Conservation (phyloP, 495 filamentous ascomycete genomes). For the Xylona heveae region DNA sequence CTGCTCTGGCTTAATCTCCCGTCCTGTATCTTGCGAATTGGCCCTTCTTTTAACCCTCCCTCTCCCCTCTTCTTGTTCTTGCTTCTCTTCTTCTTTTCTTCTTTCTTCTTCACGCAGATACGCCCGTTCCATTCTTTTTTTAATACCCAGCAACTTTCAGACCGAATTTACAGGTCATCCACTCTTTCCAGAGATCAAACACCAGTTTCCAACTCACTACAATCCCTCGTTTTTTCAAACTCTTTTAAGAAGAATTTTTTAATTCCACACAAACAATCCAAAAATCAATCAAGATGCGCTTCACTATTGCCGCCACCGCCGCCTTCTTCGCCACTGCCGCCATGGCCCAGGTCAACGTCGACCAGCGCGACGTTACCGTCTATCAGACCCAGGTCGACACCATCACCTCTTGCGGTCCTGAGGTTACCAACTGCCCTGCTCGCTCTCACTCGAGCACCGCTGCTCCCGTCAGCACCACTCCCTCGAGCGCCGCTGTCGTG, state of each 20-base stretch:
- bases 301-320: slow-evolving; percentile 4
- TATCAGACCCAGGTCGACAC: slow-evolving; percentile 5
- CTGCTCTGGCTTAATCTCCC: no score
- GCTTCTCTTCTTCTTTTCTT: slow-evolving; percentile 1
- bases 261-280: not conserved
- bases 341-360: not conserved
- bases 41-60: no score
- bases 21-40: no score
- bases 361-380: slow-evolving; percentile 1
- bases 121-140: not conserved
- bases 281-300: slow-evolving; percentile 5
- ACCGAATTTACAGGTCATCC: no score
- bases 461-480: slow-evolving; percentile 1
- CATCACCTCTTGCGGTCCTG: slow-evolving; percentile 17
- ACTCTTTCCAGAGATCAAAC: slow-evolving; percentile 5
- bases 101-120: slow-evolving; percentile 1
- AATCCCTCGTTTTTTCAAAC: slow-evolving; percentile 2
- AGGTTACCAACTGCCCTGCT: slow-evolving; percentile 32
- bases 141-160: slow-evolving; percentile 3
- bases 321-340: slow-evolving; percentile 5
- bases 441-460: not conserved
- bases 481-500: slow-evolving; percentile 3
- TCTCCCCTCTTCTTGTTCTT: no score
- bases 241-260: not conserved
- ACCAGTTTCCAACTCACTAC: slow-evolving; percentile 5